phyloP scores from a whole-genome alignment of 495 filamentous ascomycete species.

The Poronia punctata region DNA sequence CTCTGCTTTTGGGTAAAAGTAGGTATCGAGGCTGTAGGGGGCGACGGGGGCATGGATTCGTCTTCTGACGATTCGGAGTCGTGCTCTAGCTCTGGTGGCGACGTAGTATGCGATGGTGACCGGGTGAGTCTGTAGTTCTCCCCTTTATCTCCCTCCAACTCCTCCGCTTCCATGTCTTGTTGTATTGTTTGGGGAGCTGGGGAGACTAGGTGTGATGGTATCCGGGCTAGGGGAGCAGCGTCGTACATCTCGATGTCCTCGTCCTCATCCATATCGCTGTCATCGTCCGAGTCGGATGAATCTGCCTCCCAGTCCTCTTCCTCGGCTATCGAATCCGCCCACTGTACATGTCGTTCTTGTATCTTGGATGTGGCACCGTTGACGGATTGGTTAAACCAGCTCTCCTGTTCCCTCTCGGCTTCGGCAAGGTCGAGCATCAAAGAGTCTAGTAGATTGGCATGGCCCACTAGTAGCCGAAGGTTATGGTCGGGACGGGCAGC shows the following conservation, averaged over 20 bases:
- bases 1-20: conserved; percentile 64
- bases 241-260: conserved; percentile 47
- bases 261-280: conserved; percentile 46
- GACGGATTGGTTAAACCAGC: conserved; percentile 96
- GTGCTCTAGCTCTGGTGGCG: conserved; percentile 71
- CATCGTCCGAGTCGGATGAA: conserved; percentile 54
- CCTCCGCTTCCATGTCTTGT: conserved; percentile 34
- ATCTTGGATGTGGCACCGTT: conserved; percentile 56
- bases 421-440: conserved; percentile 93
- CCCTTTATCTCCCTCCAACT: conserved; percentile 65
- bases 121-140: conserved; percentile 68
- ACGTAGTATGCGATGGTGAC: conserved; percentile 57
- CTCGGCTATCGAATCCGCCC: conserved; percentile 71
- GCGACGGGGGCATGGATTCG: conserved; percentile 77
- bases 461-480: conserved; percentile 85
- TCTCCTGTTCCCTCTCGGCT: conserved; percentile 92
- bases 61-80: conserved; percentile 61
- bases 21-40: conserved; percentile 57
- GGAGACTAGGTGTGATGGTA: conserved; percentile 29
- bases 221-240: conserved; percentile 38
- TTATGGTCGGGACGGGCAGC: conserved; percentile 87
- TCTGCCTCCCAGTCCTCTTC: conserved; percentile 65
- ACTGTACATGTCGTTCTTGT: conserved; percentile 70
- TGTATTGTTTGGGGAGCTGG: conserved; percentile 25
- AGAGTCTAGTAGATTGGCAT: conserved; percentile 95